A percentile compares a stretch with the other conserved stretches of the same genome.
phyloP scores from a whole-genome alignment of 148 eudicot species.

The Rhododendron henanense region DNA sequence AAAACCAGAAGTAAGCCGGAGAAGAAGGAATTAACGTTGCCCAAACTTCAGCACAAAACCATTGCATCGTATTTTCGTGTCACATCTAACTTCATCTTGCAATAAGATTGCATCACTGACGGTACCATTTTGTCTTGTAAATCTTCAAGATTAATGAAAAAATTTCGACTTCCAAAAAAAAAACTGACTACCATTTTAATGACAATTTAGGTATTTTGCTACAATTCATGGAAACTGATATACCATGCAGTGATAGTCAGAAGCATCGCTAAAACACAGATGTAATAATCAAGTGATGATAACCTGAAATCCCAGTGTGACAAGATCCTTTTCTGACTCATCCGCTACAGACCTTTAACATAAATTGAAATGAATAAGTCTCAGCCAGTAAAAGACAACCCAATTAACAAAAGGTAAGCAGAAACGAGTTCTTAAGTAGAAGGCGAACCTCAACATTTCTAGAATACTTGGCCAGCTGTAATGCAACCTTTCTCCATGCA shows the following conservation, averaged over 20 bases:
- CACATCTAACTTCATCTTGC: background rate
- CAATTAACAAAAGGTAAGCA: slow-evolving; percentile 13
- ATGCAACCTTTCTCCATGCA: slow-evolving; percentile 82
- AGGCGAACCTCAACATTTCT: slow-evolving; percentile 70
- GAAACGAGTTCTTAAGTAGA: slow-evolving; percentile 9
- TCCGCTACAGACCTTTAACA: slow-evolving; percentile 74
- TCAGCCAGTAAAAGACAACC: slow-evolving; percentile 8
- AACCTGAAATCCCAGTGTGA: slow-evolving; percentile 97
- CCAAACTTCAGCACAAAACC: background rate
- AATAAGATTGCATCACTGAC: background rate
- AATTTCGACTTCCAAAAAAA: too few species aligned
- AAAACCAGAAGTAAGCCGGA: background rate
- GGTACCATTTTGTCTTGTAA: background rate
- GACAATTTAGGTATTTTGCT: background rate
- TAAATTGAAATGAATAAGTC: slow-evolving; percentile 5
- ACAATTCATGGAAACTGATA: background rate
- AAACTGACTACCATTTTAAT: background rate
- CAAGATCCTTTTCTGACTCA: slow-evolving; percentile 86
- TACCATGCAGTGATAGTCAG: background rate
- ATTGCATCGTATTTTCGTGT: background rate
- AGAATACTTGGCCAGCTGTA: slow-evolving; percentile 96
- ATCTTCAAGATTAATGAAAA: too few species aligned
- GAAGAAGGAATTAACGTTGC: background rate
- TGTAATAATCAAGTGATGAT: background rate
- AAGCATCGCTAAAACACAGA: background rate